These are phyloP conservation scores for Aureobasidium zeae DNA, from an alignment of 2,329 filamentous ascomycete species.

Conservation along the genomic window DNA sequence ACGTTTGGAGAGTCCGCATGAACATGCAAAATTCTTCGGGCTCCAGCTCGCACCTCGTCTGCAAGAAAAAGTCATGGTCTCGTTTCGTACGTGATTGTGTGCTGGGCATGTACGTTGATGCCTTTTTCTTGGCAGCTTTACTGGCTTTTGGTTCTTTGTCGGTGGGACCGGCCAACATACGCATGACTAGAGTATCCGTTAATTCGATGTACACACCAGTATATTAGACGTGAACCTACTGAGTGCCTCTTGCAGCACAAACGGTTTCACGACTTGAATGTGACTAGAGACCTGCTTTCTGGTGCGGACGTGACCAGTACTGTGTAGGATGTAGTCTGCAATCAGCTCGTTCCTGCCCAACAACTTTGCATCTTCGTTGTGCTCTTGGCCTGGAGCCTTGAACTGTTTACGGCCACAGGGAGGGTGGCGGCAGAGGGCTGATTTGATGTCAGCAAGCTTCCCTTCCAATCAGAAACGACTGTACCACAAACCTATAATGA, in stretches of 20 bases:
- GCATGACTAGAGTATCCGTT: constrained; percentile 15
- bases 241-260: constrained; percentile 43
- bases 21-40: constrained; percentile 13
- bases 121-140: neutral
- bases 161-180: constrained; percentile 8
- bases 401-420: constrained; percentile 50
- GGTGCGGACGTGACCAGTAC: constrained; percentile 43
- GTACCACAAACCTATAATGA: constrained; percentile 37
- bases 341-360: constrained; percentile 55
- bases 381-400: constrained; percentile 16
- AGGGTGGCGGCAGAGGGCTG: constrained; percentile 44
- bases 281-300: constrained; percentile 57
- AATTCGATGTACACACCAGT: too few relatives aligned
- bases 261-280: constrained; percentile 52
- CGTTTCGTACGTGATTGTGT: neutral
- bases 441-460: constrained; percentile 15
- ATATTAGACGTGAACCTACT: too few relatives aligned
- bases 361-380: constrained; percentile 34
- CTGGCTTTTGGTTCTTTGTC: constrained; percentile 8
- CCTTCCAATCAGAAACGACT: neutral
- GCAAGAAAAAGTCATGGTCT: neutral
- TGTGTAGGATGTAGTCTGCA: constrained; percentile 46
- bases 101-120: neutral
- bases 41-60: neutral
- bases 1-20: constrained; percentile 1